Percentiles rank a stretch among this genome's conserved stretches.
Conservation (phyloP, 805 yeast genomes). For the Saturnispora sekii region DNA sequence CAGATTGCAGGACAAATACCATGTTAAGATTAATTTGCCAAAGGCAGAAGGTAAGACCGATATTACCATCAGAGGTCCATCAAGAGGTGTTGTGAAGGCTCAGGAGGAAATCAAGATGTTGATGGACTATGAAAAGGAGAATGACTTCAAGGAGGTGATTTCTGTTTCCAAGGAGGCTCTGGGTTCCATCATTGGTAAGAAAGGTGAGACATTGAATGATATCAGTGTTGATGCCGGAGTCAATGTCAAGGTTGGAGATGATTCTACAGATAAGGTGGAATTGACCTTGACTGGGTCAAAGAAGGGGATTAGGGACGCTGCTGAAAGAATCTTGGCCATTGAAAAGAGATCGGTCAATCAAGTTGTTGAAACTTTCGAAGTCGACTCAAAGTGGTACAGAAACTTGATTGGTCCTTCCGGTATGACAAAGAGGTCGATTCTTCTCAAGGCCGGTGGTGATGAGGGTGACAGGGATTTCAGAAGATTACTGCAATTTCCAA, state of each 20-base stretch:
- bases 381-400: slow-evolving; percentile 67
- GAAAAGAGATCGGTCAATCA: slow-evolving; percentile 57
- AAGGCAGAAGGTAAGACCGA: slow-evolving; percentile 45
- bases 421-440: slow-evolving; percentile 59
- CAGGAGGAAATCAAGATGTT: slow-evolving; percentile 77
- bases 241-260: slow-evolving; percentile 39
- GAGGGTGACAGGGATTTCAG: slow-evolving; percentile 39
- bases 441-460: slow-evolving; percentile 67
- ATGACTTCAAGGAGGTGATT: slow-evolving; percentile 59
- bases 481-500: slow-evolving; percentile 61
- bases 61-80: slow-evolving; percentile 74
- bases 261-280: slow-evolving; percentile 40
- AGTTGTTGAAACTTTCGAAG: slow-evolving; percentile 46
- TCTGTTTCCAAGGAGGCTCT: slow-evolving; percentile 65
- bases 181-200: slow-evolving; percentile 80
- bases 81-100: slow-evolving; percentile 78
- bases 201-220: slow-evolving; percentile 75
- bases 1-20: slow-evolving; percentile 81
- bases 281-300: slow-evolving; percentile 73
- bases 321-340: slow-evolving; percentile 48
- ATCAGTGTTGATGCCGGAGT: slow-evolving; percentile 64
- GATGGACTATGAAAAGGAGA: slow-evolving; percentile 77
- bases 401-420: slow-evolving; percentile 75
- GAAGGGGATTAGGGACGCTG: slow-evolving; percentile 64
- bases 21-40: slow-evolving; percentile 74